phyloP scores from a whole-genome alignment of 257 asterid species.

The Ocimum tenuiflorum region DNA sequence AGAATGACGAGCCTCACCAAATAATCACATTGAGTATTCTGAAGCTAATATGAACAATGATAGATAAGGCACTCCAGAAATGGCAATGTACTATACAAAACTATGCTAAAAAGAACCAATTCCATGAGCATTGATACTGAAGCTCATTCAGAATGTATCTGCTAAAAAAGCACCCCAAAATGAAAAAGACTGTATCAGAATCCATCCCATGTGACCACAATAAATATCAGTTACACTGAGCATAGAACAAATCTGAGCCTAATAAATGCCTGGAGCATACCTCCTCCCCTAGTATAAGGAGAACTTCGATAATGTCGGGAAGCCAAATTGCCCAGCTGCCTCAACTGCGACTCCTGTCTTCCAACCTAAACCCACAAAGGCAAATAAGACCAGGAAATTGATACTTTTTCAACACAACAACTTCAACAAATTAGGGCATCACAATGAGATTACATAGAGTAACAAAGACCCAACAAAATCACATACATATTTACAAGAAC shows the following conservation, averaged over 20 bases:
- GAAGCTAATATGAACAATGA: background rate
- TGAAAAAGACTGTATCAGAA: conserved; percentile 5
- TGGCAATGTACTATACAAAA: background rate
- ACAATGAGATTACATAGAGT: background rate
- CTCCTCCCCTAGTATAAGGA: conserved; percentile 32
- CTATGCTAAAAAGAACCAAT: background rate
- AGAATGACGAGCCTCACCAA: background rate
- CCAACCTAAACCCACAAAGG: conserved; percentile 40
- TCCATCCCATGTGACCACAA: background rate
- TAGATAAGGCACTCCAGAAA: background rate
- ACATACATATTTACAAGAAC: background rate
- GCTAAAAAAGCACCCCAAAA: background rate
- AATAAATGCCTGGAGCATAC: conserved; percentile 24
- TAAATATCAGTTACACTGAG: background rate
- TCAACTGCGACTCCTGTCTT: conserved; percentile 51
- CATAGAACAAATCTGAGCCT: background rate
- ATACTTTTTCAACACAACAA: background rate
- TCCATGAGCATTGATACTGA: background rate
- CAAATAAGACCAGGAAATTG: background rate
- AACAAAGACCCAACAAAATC: background rate
- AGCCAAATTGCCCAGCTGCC: conserved; percentile 49
- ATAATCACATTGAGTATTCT: background rate
- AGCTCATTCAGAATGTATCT: background rate
- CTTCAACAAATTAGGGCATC: background rate
- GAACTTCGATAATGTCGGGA: conserved; percentile 38